These are phyloP conservation scores for Brassica rapa DNA, from an alignment of 345 rosid genomes.

Conservation along the genomic window DNA sequence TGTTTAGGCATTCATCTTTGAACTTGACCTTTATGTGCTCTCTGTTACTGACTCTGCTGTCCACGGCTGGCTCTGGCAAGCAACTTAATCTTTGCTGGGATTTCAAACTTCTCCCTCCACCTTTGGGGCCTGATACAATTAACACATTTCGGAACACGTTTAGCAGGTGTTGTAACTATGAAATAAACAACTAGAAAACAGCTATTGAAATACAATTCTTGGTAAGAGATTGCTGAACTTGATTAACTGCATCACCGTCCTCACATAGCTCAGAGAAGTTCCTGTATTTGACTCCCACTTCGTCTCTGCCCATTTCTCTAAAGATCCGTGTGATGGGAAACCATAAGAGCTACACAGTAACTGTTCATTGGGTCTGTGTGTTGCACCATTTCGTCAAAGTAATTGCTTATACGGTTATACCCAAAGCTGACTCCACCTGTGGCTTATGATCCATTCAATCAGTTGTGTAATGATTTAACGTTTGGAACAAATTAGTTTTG, in stretches of 20 bases:
- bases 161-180: not conserved
- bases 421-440: constrained; percentile 80
- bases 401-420: constrained; percentile 40
- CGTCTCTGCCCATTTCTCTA: constrained; percentile 73
- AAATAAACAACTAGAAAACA: not conserved
- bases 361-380: constrained; percentile 67
- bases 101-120: constrained; percentile 67
- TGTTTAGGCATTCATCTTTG: constrained; percentile 56
- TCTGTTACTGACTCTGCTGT: constrained; percentile 80
- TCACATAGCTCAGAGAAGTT: constrained; percentile 37
- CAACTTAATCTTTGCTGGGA: constrained; percentile 73
- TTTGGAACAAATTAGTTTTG: not conserved
- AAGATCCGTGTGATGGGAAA: constrained; percentile 54
- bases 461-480: not conserved
- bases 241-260: constrained; percentile 54
- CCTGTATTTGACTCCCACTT: constrained; percentile 49
- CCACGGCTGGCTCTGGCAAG: constrained; percentile 67
- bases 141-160: not conserved
- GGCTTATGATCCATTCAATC: constrained; percentile 7
- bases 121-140: constrained; percentile 56
- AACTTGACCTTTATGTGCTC: constrained; percentile 64
- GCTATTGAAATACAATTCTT: constrained; percentile 49
- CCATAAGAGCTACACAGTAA: constrained; percentile 74
- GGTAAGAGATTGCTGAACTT: constrained; percentile 64
- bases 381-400: constrained; percentile 72